Evolutionary conservation across 2,329 filamentous ascomycete species (phyloP).

Genomic region (Colletotrichum zoysiae): DNA sequence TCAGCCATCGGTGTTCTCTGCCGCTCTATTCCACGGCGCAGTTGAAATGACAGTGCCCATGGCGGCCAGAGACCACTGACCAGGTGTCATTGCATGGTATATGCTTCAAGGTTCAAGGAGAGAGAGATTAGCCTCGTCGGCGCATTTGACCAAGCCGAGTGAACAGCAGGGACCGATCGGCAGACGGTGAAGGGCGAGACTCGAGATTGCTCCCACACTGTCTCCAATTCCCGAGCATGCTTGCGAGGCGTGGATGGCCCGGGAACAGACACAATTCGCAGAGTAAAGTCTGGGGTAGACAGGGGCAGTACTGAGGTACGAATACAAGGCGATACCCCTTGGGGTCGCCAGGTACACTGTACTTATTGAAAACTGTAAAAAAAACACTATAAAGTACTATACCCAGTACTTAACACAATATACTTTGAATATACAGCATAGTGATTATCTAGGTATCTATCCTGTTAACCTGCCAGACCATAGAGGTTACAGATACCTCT

Average conservation of each 20-base stretch:
- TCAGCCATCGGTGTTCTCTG: background rate
- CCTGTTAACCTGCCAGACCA: too few species aligned
- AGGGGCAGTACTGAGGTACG: conserved; percentile 34
- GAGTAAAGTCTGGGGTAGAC: conserved; percentile 41
- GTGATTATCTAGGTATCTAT: too few species aligned
- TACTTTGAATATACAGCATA: too few species aligned
- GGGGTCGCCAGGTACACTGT: too few species aligned
- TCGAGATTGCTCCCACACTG: conserved; percentile 27
- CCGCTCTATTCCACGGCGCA: background rate
- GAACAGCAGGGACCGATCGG: conserved; percentile 19
- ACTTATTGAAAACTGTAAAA: too few species aligned
- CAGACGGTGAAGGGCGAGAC: conserved; percentile 12
- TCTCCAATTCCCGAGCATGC: conserved; percentile 37
- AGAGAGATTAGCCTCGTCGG: background rate
- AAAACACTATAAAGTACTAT: too few species aligned
- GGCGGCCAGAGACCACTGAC: too few species aligned
- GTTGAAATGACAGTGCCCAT: background rate
- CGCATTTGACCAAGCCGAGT: conserved; percentile 11
- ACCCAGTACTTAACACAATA: too few species aligned
- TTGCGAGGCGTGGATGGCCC: conserved; percentile 35
- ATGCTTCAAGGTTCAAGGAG: background rate
- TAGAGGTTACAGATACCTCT: too few species aligned
- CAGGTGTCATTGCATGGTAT: conserved; percentile 9
- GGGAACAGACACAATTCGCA: conserved; percentile 28
- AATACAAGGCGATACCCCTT: too few species aligned